Evolutionary conservation across 2,329 filamentous ascomycete genomes (phyloP), one percentile per base, ranked within the genome.

Genomic region (Mollisiaceae sp.): DNA sequence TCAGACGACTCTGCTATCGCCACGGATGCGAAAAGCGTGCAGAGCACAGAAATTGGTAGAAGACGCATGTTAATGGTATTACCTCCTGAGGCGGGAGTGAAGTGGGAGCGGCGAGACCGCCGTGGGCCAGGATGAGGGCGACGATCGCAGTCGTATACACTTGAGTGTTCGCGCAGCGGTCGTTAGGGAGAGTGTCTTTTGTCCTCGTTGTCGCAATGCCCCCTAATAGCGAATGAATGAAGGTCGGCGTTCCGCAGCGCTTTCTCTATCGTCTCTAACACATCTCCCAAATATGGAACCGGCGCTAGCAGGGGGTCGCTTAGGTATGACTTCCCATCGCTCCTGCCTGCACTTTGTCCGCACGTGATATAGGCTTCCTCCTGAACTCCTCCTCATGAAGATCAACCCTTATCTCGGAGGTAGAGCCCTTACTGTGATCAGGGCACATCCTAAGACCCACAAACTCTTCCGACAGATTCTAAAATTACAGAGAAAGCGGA

Each of bases 21-120:
- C 22, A 62, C 67, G 60, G 73, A 70, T 32, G 71, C 69, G 55
- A 73, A 71, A 57, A 75, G 57, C 20, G 72, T 59, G 61, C 60
- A 70, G 32, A 76, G 50, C 20, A 75, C 32, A 4, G 72, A 70
- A 24, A 75, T 63, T 52, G 71, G 63, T 65, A 72, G 70, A 59
- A 76, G 64, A 70, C 73, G 74, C 74, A 76, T 76, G 11, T 67
- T 75, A 70, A 65, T 41, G 52, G 63, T 47, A 66, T 67, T 65
- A 57, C 60, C 47, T 71, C 70, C 69, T 70, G 68, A 71, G 63
- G 56, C 56, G 47, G 56, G 38, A 52, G 52, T 41, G 54, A 65
- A 59, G 64, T 50, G 66, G 66, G 45, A 65, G 60, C 66, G 70
- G 70, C 72, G 67, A 64, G 57, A 66, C 63, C 71, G 73, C 73